Base-by-base conservation (phyloP, 1,284 basidiomycete species). In the Psilocybe mexicana region DNA sequence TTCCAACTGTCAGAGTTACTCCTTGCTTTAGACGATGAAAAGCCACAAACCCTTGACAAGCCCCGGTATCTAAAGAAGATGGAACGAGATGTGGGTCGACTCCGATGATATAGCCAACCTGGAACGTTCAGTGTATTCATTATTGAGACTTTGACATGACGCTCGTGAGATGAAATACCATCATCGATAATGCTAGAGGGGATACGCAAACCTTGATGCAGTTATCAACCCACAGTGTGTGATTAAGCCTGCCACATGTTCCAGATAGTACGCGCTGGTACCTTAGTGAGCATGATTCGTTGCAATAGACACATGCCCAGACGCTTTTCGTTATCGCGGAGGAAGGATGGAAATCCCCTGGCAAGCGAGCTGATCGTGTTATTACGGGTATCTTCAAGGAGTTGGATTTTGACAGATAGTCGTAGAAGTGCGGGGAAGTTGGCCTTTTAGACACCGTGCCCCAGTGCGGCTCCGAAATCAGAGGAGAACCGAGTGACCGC, bases 391-490 rank as follows among this genome's bases (percentile, higher is more conserved):
- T 48, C 46, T 48, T 23, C 26, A 48, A 48, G 30, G 14, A 44
- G 43, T 12, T 18, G 12, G 25, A 25, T 10, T 35, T 18, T 48
- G 46, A 48, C 30, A 48, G 30, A 33, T 30, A 33, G 46, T 26
- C 2, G 30, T 33, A 48, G 46, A 48, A 48, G n/a, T 35, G 30
- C 46, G 46, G 46, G 46, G 46, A 48, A 48, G 35, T 4, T 56
- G 40, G 47, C 55, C 30, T 26, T 46, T 38, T 36, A 51, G 43
- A 44, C 33, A 46, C 49, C 55, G 49, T 45, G 43, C 23, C 28
- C 49, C 42, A 38, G 30, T 40, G 55, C 48, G 49, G 48, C 55
- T 51, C 55, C 49, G 55, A 56, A 44, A 30, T 25, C 23, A 38
- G 38, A 52, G 40, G 50, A 43, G 30, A 28, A 25, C 25, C 40